Conservation (phyloP, 2,329 filamentous ascomycete species). For the Talaromyces sp. region DNA sequence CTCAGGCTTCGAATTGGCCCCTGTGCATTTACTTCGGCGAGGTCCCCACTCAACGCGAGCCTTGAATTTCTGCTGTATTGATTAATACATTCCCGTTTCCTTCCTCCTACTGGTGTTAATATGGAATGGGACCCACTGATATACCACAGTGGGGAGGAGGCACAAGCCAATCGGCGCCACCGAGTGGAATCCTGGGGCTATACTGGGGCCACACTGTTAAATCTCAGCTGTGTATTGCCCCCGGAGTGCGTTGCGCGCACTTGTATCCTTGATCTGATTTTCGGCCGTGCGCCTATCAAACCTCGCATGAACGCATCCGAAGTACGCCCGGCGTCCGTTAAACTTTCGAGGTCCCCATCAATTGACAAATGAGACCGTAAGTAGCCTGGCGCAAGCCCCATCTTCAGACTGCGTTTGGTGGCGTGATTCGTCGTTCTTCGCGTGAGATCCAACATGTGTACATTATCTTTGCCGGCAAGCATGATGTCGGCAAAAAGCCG, state of each 20-base stretch:
- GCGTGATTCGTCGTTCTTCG: background rate
- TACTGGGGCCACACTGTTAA: no score
- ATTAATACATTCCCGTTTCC: background rate
- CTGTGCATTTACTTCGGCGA: background rate
- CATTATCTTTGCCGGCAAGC: background rate
- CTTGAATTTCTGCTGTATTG: background rate
- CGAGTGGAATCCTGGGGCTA: background rate
- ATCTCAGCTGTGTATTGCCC: no score
- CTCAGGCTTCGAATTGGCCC: background rate
- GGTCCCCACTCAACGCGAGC: background rate
- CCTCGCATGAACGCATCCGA: no score
- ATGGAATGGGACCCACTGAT: background rate
- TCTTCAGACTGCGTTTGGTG: background rate
- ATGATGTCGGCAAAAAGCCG: background rate
- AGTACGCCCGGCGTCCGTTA: no score
- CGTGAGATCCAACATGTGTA: background rate
- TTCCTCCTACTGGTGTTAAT: no score
- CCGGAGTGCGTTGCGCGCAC: no score
- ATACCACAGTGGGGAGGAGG: background rate
- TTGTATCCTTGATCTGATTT: background rate
- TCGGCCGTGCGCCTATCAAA: no score
- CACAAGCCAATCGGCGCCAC: background rate
- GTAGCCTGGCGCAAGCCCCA: background rate
- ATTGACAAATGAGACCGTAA: background rate
- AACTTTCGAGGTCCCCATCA: background rate